Percentiles rank a stretch among this genome's conserved stretches.
Evolutionary conservation across 371 early-diverging fungal genomes (phyloP).

Genomic region (Mortierella sp.): DNA sequence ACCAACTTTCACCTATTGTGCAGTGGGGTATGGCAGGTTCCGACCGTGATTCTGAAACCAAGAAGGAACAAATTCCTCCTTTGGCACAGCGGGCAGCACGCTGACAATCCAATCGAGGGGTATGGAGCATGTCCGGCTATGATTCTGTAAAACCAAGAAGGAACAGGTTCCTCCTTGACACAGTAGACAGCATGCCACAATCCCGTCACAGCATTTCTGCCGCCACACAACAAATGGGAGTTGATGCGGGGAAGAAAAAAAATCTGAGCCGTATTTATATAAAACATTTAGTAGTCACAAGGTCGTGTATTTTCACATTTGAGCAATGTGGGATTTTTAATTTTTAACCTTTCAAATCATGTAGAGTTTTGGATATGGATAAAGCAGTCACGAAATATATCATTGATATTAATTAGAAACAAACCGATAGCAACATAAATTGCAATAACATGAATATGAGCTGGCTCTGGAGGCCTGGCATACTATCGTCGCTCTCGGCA

Average conservation of each 20-base stretch:
- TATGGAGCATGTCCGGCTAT: background rate
- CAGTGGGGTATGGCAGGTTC: too few relatives aligned
- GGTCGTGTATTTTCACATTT: background rate
- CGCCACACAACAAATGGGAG: background rate
- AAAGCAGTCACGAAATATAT: background rate
- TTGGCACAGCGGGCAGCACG: too few relatives aligned
- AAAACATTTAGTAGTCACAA: too few relatives aligned
- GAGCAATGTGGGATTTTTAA: background rate
- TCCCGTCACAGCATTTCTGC: slow-evolving; percentile 4
- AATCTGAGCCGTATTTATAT: background rate
- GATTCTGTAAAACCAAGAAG: background rate
- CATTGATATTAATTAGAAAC: too few relatives aligned
- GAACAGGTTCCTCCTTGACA: background rate
- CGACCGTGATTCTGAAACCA: too few relatives aligned
- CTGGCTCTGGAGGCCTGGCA: too few relatives aligned
- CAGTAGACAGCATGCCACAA: slow-evolving; percentile 1
- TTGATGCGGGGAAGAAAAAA: background rate
- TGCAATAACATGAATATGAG: background rate
- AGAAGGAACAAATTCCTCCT: too few relatives aligned
- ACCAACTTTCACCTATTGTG: too few relatives aligned
- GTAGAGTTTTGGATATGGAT: background rate
- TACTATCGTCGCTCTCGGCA: background rate
- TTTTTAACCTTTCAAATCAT: background rate
- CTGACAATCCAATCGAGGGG: background rate
- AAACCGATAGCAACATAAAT: background rate